Evolutionary conservation across 768 basidiomycete species (phyloP).

Genomic region (Kondoa malvinella): DNA sequence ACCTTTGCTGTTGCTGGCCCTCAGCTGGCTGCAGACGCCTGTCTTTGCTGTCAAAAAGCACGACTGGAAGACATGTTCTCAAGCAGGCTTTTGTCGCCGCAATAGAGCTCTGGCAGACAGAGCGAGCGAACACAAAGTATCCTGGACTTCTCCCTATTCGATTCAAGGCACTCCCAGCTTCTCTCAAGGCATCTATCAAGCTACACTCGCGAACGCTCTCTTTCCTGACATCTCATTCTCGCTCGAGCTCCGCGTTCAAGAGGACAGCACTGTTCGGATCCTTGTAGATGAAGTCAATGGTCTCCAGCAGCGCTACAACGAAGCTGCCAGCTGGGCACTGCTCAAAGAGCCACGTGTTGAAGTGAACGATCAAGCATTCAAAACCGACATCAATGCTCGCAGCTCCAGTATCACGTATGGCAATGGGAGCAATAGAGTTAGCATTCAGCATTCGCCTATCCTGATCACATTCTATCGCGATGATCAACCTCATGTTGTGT

Average conservation of each 20-base stretch:
- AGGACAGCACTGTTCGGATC: constrained; percentile 76
- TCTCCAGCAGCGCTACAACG: constrained; percentile 70
- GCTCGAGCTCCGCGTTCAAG: constrained; percentile 65
- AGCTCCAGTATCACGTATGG: constrained; percentile 48
- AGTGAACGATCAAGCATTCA: constrained; percentile 29
- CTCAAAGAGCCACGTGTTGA: constrained; percentile 54
- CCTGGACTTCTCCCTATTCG: constrained; percentile 78
- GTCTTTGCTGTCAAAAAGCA: constrained; percentile 37
- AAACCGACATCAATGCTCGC: background rate
- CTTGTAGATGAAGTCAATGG: constrained; percentile 77
- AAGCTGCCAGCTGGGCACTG: constrained; percentile 77
- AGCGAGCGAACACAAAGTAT: constrained; percentile 41
- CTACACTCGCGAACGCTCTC: constrained; percentile 57
- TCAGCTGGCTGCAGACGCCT: background rate
- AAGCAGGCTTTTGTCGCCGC: constrained; percentile 84
- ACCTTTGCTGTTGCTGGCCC: background rate
- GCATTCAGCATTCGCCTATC: constrained; percentile 56
- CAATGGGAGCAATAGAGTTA: constrained; percentile 41
- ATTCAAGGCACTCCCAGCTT: constrained; percentile 45
- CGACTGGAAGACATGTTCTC: constrained; percentile 89
- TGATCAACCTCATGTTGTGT: constrained; percentile 64
- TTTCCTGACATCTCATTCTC: constrained; percentile 70
- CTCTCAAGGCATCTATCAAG: constrained; percentile 48
- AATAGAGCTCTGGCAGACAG: constrained; percentile 68
- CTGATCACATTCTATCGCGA: constrained; percentile 52